These are phyloP conservation scores for Capsicum rhomboideum DNA, from an alignment of 257 asterid genomes.

Conservation along the genomic window DNA sequence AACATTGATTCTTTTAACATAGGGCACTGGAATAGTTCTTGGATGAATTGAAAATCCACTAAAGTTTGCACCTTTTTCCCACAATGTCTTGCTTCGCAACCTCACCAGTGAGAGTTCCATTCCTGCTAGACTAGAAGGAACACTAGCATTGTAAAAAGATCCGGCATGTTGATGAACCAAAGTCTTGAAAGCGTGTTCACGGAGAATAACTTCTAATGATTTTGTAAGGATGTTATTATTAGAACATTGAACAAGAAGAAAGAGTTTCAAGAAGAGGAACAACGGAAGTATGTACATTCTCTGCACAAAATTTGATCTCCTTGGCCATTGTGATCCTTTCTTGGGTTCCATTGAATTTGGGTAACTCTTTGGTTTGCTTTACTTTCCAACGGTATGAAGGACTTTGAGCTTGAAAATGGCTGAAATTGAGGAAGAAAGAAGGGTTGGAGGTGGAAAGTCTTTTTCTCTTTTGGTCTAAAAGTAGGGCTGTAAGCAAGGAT, in stretches of 20 bases:
- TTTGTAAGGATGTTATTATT: constrained; percentile 18
- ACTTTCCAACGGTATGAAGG: neutral
- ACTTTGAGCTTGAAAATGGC: neutral
- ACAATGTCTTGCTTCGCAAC: constrained; percentile 58
- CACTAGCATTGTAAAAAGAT: constrained; percentile 43
- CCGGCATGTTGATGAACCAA: constrained; percentile 44
- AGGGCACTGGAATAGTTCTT: constrained; percentile 50
- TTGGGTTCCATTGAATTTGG: neutral
- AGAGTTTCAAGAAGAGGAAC: constrained; percentile 21
- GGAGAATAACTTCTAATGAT: constrained; percentile 47
- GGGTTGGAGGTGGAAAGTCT: neutral
- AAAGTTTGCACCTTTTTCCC: constrained; percentile 61
- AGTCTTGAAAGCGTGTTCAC: constrained; percentile 40
- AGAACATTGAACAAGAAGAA: constrained; percentile 18
- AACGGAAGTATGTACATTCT: constrained; percentile 8
- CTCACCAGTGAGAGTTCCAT: constrained; percentile 46
- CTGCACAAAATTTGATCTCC: neutral
- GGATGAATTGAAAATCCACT: constrained; percentile 52
- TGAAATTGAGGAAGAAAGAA: neutral
- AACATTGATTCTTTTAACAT: constrained; percentile 47
- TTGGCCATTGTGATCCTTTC: constrained; percentile 18
- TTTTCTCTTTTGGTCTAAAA: neutral
- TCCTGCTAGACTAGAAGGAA: constrained; percentile 58
- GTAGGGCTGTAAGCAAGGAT: neutral
- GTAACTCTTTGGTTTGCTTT: neutral